phyloP scores from a whole-genome alignment of 2,329 filamentous ascomycete genomes.

The Beauveria australis region DNA sequence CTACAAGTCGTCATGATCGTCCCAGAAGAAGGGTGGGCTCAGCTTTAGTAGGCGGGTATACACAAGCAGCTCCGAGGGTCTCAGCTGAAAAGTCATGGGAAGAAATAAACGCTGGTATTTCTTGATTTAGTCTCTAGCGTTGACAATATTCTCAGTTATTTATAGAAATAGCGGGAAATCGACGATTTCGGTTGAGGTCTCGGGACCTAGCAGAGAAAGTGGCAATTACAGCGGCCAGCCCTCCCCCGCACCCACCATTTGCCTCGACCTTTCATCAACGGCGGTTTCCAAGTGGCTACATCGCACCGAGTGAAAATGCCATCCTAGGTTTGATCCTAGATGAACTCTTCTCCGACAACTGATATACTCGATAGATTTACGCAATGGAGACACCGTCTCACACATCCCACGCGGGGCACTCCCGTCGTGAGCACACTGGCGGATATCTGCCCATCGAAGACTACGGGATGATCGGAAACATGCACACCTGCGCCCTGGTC shows the following conservation, averaged over 20 bases:
- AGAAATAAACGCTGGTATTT: too few relatives aligned
- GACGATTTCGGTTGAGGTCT: neutral
- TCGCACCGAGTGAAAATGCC: neutral
- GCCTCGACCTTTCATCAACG: neutral
- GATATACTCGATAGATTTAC: neutral
- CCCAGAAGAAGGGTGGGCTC: too few relatives aligned
- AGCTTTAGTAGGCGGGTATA: too few relatives aligned
- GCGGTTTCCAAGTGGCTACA: neutral
- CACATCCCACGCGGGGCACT: conserved; percentile 24
- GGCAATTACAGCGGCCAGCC: neutral
- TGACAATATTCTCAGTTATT: too few relatives aligned
- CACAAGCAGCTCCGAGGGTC: too few relatives aligned
- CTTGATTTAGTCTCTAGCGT: too few relatives aligned
- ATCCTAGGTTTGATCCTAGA: neutral
- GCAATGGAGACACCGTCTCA: conserved; percentile 5
- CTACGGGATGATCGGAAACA: conserved; percentile 74
- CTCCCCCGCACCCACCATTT: neutral
- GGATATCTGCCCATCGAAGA: conserved; percentile 61
- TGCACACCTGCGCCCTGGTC: conserved; percentile 69
- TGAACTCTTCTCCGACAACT: too few relatives aligned
- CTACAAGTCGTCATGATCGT: too few relatives aligned
- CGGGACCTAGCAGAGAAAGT: neutral
- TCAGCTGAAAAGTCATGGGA: too few relatives aligned
- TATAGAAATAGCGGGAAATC: neutral
- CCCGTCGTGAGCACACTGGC: conserved; percentile 27